Evolutionary conservation across 2,329 filamentous ascomycete species (phyloP), one percentile per base, ranked within the genome.

Genomic region (Lithohypha guttulata): DNA sequence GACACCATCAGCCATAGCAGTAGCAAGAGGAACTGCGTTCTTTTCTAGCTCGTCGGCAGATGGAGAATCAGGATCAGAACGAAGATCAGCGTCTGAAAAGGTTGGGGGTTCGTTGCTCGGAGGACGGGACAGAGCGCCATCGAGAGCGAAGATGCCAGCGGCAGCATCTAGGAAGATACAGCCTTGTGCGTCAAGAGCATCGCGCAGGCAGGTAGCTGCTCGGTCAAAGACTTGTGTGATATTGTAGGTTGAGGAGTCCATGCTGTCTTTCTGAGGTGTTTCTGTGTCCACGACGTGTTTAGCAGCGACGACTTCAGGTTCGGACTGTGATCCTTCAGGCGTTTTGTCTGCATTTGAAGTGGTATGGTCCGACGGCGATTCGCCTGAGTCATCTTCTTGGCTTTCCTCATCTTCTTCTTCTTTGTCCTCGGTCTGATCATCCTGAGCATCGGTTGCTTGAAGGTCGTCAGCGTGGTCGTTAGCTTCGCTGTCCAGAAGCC

Each of bases 131-230:
- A 20, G 9, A 13, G 17, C 7, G 19, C 10, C 15, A 6, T 14
- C 8, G 10, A n/a, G 15, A 14, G 35, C 30, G 14, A 30, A 39
- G 18, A 39, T 10, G 15, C 35, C 35, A 6, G 25, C 21, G 19
- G 26, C 19, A 18, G 47, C 46, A 35, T 52, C 45, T 11, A 62
- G 50, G 6, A 61, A 60, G 1, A 58, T 54, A 2, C 53, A 50
- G 1, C 64, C 64, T 11, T 64, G 61, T 0, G 61, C 55, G 10
- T 63, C 60, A 3, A 69, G 51, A 0, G 63, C 60, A 20, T 66
- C 55, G 1, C 61, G 51, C 6, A 70, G 55, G 2, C 69, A 54
- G 15, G 59, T 59, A 9, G 66, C 62, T 7, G 67, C 68, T 15
- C 62, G 64, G 0, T 60, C 59, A 33, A 68, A 66, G 2, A 67